These are phyloP conservation scores for Sphaerulina populicola DNA, from an alignment of 2,329 filamentous ascomycete species.

Conservation along the genomic window DNA sequence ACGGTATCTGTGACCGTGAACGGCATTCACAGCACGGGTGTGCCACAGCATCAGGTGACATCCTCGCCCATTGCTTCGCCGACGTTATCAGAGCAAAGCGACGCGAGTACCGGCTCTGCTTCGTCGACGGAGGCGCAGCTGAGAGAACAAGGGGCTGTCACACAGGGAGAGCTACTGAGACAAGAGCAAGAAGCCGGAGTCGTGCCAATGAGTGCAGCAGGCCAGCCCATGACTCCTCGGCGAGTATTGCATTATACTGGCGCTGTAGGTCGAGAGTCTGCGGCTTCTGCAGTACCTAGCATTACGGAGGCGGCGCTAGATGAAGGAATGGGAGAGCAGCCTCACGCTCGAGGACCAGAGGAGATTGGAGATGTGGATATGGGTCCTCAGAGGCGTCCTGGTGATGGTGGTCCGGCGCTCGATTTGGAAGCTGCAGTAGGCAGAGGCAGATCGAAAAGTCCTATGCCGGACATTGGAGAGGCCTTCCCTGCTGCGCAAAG, in stretches of 20 bases:
- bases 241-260: slow-evolving; percentile 22
- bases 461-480: slow-evolving; percentile 15
- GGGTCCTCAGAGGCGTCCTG: slow-evolving; percentile 54
- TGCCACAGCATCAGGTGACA: slow-evolving; percentile 18
- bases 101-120: slow-evolving; percentile 32
- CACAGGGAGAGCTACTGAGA: slow-evolving; percentile 75
- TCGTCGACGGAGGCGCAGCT: slow-evolving; percentile 30
- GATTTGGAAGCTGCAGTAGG: slow-evolving; percentile 39
- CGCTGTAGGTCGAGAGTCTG: slow-evolving; percentile 24
- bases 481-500: slow-evolving; percentile 3
- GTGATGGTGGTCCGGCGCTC: slow-evolving; percentile 18
- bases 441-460: slow-evolving; percentile 24
- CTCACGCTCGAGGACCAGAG: slow-evolving; percentile 76
- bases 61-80: slow-evolving; percentile 25
- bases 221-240: slow-evolving; percentile 27
- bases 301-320: slow-evolving; percentile 31
- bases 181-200: slow-evolving; percentile 78
- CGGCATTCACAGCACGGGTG: slow-evolving; percentile 38
- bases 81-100: slow-evolving; percentile 29
- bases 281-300: neutral
- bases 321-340: slow-evolving; percentile 41
- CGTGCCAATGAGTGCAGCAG: slow-evolving; percentile 46
- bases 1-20: slow-evolving; percentile 71
- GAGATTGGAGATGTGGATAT: slow-evolving; percentile 80
- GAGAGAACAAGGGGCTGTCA: slow-evolving; percentile 50